Evolutionary conservation across 345 rosid species (phyloP).

Genomic region (Orychophragmus violaceus): DNA sequence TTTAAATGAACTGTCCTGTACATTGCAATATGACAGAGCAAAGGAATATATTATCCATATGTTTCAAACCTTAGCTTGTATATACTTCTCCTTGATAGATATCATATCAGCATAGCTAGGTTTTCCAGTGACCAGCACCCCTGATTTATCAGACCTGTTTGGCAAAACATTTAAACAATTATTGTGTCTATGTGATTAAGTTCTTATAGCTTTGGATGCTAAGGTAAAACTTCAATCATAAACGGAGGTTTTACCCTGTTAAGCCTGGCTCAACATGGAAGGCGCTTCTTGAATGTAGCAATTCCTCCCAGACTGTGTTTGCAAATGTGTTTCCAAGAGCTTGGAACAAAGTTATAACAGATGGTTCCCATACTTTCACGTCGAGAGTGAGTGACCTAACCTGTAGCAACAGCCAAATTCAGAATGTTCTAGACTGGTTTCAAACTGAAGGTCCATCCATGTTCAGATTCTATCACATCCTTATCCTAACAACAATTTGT

Average conservation of each 20-base stretch:
- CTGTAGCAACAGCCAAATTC: conserved; percentile 46
- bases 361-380: conserved; percentile 97
- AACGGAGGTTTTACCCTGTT: conserved; percentile 41
- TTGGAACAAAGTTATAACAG: conserved; percentile 92
- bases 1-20: background rate
- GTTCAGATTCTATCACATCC: conserved; percentile 6
- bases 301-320: conserved; percentile 97
- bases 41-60: too few relatives aligned
- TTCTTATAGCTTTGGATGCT: background rate
- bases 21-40: background rate
- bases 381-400: conserved; percentile 99
- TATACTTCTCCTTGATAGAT: conserved; percentile 90
- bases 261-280: conserved; percentile 56
- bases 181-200: background rate
- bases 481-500: background rate
- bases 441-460: background rate
- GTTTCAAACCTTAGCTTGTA: conserved; percentile 89
- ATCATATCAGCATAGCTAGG: conserved; percentile 72
- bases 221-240: conserved; percentile 2
- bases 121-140: conserved; percentile 49
- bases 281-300: conserved; percentile 76
- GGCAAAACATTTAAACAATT: conserved; percentile 10
- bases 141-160: conserved; percentile 62
- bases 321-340: conserved; percentile 88
- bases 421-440: too few relatives aligned